Conservation (phyloP, 805 yeast genomes). For the Helenozyma rhizophorensis region DNA sequence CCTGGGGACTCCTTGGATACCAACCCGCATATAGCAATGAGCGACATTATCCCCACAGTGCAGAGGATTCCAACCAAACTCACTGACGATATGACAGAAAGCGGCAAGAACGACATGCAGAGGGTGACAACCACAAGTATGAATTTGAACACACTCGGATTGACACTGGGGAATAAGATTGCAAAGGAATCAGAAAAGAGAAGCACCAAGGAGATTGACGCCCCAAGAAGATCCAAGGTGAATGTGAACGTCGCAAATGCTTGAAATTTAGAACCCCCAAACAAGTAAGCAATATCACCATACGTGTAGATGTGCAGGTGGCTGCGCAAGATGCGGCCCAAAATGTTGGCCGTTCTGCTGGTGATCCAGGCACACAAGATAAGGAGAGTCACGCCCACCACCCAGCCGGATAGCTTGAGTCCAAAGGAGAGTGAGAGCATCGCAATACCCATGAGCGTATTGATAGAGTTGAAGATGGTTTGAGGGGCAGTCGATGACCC, state of each 20-base stretch:
- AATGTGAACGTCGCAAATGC: slow-evolving; percentile 45
- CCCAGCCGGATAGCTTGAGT: slow-evolving; percentile 64
- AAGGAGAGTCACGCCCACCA: slow-evolving; percentile 43
- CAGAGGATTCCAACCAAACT: slow-evolving; percentile 55
- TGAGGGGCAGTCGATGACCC: slow-evolving; percentile 55
- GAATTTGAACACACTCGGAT: slow-evolving; percentile 23
- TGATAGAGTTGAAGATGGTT: slow-evolving; percentile 73
- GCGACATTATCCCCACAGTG: slow-evolving; percentile 46
- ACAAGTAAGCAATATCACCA: slow-evolving; percentile 85
- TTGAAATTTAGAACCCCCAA: slow-evolving; percentile 56
- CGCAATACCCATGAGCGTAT: slow-evolving; percentile 74
- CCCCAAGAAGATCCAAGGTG: slow-evolving; percentile 56
- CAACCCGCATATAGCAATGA: slow-evolving; percentile 47
- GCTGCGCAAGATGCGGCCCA: slow-evolving; percentile 72
- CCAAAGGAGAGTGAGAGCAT: slow-evolving; percentile 71
- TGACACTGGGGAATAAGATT: slow-evolving; percentile 18
- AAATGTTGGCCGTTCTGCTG: slow-evolving; percentile 47
- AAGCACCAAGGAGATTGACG: slow-evolving; percentile 53
- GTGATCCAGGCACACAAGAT: slow-evolving; percentile 46
- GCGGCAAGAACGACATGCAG: slow-evolving; percentile 49
- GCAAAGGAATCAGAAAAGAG: slow-evolving; percentile 58
- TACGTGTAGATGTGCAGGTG: slow-evolving; percentile 80
- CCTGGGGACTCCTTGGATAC: slow-evolving; percentile 44
- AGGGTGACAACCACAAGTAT: slow-evolving; percentile 37
- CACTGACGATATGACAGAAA: slow-evolving; percentile 50